Percentiles rank a stretch among this genome's conserved stretches.
phyloP scores from a whole-genome alignment of 2,329 filamentous ascomycete species.

The Chaetomiaceae sp. region DNA sequence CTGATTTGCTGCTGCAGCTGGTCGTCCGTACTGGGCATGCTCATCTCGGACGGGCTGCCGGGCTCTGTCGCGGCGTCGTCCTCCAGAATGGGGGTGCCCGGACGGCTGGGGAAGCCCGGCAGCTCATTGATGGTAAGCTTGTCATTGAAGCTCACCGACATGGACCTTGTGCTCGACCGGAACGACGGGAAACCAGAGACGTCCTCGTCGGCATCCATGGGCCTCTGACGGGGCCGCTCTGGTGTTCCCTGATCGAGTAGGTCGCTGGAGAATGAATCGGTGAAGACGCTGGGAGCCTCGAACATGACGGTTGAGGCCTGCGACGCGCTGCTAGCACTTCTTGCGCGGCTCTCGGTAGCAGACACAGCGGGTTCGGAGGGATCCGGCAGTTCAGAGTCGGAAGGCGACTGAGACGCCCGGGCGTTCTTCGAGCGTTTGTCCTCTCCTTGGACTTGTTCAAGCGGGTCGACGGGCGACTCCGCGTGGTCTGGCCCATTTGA shows the following conservation, averaged over 20 bases:
- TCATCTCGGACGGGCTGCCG: constrained; percentile 34
- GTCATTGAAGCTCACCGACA: constrained; percentile 42
- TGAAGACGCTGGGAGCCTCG: constrained; percentile 36
- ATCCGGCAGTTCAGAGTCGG: constrained; percentile 19
- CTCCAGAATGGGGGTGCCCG: constrained; percentile 42
- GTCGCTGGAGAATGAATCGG: constrained; percentile 39
- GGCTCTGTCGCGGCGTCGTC: constrained; percentile 41
- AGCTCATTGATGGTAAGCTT: constrained; percentile 42
- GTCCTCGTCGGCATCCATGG: constrained; percentile 36
- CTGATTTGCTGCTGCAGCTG: constrained; percentile 76
- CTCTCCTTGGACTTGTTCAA: background rate
- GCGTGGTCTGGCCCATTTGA: constrained; percentile 4
- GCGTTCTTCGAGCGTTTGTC: background rate
- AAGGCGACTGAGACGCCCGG: background rate
- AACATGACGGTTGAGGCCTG: constrained; percentile 39
- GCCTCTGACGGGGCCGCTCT: constrained; percentile 34
- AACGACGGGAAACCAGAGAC: constrained; percentile 44
- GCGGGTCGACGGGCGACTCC: background rate
- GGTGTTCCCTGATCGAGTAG: constrained; percentile 44
- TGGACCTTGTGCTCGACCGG: constrained; percentile 35
- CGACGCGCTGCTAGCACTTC: constrained; percentile 32
- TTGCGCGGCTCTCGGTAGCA: constrained; percentile 12
- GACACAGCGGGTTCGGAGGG: constrained; percentile 9
- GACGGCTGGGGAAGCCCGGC: constrained; percentile 39
- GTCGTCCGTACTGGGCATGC: constrained; percentile 50